Base-by-base conservation (phyloP, 2,329 filamentous ascomycete genomes). In the Trichophyton verrucosum region DNA sequence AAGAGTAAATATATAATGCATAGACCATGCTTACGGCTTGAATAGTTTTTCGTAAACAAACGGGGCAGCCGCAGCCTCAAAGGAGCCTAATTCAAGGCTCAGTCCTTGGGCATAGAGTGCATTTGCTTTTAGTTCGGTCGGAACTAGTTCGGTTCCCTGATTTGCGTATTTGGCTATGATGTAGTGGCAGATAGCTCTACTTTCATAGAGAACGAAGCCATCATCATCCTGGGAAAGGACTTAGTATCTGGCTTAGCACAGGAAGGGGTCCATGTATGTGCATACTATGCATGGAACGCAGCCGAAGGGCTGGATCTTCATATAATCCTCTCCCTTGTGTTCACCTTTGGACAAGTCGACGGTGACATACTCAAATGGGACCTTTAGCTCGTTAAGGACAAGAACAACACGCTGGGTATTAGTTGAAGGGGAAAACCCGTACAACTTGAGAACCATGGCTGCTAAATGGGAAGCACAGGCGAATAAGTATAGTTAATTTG, bases 201-300 rank as follows among this genome's bases (percentile, higher is more conserved):
- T 61, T 30, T 63, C 62, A 20, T 60, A 63, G 33, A 63, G 60
- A 51, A 61, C 44, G 49, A 63, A 63, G 4, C 62, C 62, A 30
- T 63, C 60, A 44, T 63, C 62, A 22, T 63, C 62, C 62, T 63
- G 47, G 11, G 17, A n/a, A 15, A 7, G n/a, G 5, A 55, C 38
- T 33, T 60, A 53, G 33, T n/a, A 44, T 5, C 7, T 13, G 17
- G 24, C 22, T 17, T 40, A 13, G 1, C 13, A 15, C n/a, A 2
- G 55, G 3, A 44, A 44, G 20, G n/a, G 13, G n/a, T 36, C 3
- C n/a, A 7, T 1, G 4, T 6, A 40, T 17, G 11, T 40, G 30
- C 53, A 11, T 63, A 63, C 60, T 17, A 63, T 61, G 30, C 61
- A 63, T 22, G 62, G 62, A 58, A 63, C 60, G 33, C 49, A 44